phyloP scores from a whole-genome alignment of 306 rosid species.

The Styphnolobium japonicum region DNA sequence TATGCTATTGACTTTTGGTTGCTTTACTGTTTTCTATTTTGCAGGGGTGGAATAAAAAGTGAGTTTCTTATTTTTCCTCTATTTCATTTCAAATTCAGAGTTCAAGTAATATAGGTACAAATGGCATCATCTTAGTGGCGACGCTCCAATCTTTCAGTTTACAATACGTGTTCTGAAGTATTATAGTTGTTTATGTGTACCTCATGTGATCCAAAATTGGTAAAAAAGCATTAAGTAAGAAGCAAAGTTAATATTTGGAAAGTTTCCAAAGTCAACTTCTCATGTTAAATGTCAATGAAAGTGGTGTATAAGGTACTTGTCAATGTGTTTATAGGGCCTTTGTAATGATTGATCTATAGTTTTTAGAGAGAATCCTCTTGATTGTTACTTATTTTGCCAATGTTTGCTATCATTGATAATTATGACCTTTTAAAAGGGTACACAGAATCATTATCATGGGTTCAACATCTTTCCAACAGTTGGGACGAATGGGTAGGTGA shows the following conservation, averaged over 20 bases:
- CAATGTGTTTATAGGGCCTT: neutral
- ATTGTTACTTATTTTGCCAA: neutral
- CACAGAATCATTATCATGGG: constrained; percentile 56
- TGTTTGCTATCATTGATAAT: constrained; percentile 8
- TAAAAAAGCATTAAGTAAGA: neutral
- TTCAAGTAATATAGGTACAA: constrained; percentile 19
- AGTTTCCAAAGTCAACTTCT: neutral
- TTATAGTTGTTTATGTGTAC: neutral
- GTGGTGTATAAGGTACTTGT: constrained; percentile 13
- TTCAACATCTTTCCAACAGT: constrained; percentile 87
- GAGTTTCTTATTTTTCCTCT: constrained; percentile 43
- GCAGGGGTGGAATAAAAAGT: constrained; percentile 99
- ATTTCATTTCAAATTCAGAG: constrained; percentile 21
- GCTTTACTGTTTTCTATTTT: constrained; percentile 39
- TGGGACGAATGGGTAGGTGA: constrained; percentile 97
- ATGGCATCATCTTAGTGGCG: neutral
- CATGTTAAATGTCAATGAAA: constrained; percentile 23
- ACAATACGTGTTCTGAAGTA: neutral
- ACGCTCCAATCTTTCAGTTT: constrained; percentile 5
- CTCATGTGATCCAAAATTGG: neutral
- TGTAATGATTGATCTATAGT: constrained; percentile 15
- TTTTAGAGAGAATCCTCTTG: constrained; percentile 5
- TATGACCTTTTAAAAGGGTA: constrained; percentile 38
- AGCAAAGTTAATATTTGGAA: neutral
- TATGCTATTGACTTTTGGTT: constrained; percentile 23